Evolutionary conservation across 306 rosid genomes (phyloP), one percentile per base, ranked within the genome.

Genomic region (Nissolia schottii): DNA sequence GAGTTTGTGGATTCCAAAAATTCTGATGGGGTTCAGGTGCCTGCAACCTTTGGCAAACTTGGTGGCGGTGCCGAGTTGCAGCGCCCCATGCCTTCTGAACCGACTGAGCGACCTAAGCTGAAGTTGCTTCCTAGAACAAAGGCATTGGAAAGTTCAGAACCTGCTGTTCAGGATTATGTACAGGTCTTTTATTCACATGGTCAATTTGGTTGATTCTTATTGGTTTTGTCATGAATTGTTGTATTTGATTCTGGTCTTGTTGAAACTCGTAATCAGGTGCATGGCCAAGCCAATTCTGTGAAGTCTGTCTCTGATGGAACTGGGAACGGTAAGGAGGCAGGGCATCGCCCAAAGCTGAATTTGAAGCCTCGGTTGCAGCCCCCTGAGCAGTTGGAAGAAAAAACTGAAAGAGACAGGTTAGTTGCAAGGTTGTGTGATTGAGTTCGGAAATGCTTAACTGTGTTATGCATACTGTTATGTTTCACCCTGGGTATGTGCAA

Each of bases 261-360:
- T 54, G 97, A 87, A 81, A 56, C 70, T 71, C 77, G 29, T 78
- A 76, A 76, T 65, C 92, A 89, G 75, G 77, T 25, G 23, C 70
- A 84, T 65, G 85, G 73, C 65, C 88, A 80, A 83, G 76, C 69
- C 46, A 82, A 67, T 76, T 64, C 74, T 82, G 62, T 70, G 76
- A 89, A 86, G 80, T 85, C 91, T 71, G 78, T 69, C 64, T 50
- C 83, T n/a, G 76, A 79, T 60, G 82, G 80, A 71, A 50, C 78
- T 7, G 99, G 90, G 70, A 80, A 70, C 73, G 96, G 57, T 69
- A 91, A 85, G 81, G 92, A 79, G 70, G 78, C 43, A 10, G 82
- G 82, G 67, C 96, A 85, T 71, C 99, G 91, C 38, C 96, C 97
- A 13, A 91, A 89, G 82, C 88, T 94, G 88, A 91, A 89, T 84